Percentiles rank a stretch among this genome's conserved stretches.
These are phyloP conservation scores for Lentinus brumalis DNA, from an alignment of 768 basidiomycete species.

Conservation along the genomic window DNA sequence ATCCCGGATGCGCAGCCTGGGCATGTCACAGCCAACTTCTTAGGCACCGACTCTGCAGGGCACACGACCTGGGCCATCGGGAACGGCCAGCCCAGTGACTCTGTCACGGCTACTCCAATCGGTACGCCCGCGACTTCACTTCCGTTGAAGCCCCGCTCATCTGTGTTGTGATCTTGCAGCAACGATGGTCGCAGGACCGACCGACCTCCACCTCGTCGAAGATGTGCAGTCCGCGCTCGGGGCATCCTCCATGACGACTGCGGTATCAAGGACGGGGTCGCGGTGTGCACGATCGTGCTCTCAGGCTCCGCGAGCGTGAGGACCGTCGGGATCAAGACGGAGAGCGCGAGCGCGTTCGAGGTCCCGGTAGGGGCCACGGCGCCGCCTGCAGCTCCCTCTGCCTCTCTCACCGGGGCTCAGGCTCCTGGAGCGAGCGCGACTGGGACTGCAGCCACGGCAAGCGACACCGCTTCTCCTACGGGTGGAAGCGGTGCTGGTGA, in stretches of 20 bases:
- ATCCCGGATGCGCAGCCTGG: background rate
- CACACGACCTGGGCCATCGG: slow-evolving; percentile 7
- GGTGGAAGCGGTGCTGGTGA: too few relatives aligned
- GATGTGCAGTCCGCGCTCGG: background rate
- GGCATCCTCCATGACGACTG: slow-evolving; percentile 3
- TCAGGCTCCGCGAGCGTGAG: background rate
- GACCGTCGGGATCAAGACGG: background rate
- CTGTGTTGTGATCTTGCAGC: background rate
- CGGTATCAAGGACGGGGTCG: slow-evolving; percentile 1
- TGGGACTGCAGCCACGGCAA: too few relatives aligned
- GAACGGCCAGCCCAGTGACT: background rate
- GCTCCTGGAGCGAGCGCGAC: too few relatives aligned
- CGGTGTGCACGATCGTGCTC: slow-evolving; percentile 5
- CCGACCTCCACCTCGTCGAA: slow-evolving; percentile 8
- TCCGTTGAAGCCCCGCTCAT: background rate
- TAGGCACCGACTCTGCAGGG: slow-evolving; percentile 4
- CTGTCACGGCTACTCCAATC: background rate
- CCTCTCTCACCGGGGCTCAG: too few relatives aligned
- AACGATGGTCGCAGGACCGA: slow-evolving; percentile 6
- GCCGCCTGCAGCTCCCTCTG: background rate
- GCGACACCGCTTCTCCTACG: too few relatives aligned
- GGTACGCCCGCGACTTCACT: background rate
- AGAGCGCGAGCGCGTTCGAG: background rate
- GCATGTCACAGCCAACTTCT: background rate
- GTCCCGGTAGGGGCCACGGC: slow-evolving; percentile 6